Conservation (phyloP, 2,329 filamentous ascomycete species). For the Fusarium kyushuense region DNA sequence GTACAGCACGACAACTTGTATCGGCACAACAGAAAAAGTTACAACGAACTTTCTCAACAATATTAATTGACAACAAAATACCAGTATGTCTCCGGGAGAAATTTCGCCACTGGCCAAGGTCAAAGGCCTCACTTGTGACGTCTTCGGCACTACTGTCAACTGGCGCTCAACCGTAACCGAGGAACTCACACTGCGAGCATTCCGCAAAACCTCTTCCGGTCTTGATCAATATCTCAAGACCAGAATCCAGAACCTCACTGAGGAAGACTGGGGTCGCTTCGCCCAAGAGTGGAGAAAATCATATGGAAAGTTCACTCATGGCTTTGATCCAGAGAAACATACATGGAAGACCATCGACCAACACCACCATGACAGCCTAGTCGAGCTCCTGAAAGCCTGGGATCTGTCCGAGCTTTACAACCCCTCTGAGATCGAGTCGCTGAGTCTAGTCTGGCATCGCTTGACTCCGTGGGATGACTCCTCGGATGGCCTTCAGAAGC, state of each 20-base stretch:
- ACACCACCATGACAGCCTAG: slow-evolving; percentile 74
- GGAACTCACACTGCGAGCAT: slow-evolving; percentile 66
- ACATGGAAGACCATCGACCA: slow-evolving; percentile 78
- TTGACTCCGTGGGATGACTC: slow-evolving; percentile 78
- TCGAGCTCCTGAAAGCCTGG: slow-evolving; percentile 67
- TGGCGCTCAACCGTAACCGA: slow-evolving; percentile 77
- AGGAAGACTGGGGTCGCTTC: slow-evolving; percentile 71
- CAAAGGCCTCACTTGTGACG: slow-evolving; percentile 77
- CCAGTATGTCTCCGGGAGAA: slow-evolving; percentile 44
- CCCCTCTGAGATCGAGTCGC: slow-evolving; percentile 70
- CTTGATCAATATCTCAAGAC: slow-evolving; percentile 61
- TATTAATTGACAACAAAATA: not conserved
- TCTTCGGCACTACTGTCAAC: slow-evolving; percentile 85
- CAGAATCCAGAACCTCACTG: slow-evolving; percentile 63
- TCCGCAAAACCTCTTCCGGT: slow-evolving; percentile 61
- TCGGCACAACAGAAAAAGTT: not conserved
- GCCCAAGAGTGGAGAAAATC: slow-evolving; percentile 77
- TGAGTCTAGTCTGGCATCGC: slow-evolving; percentile 79
- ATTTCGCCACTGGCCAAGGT: slow-evolving; percentile 50
- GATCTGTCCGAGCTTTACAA: slow-evolving; percentile 70
- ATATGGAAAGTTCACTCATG: slow-evolving; percentile 71
- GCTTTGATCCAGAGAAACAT: slow-evolving; percentile 61
- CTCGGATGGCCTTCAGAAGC: slow-evolving; percentile 63
- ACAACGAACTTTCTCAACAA: not conserved
- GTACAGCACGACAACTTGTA: not conserved